A percentile compares a stretch with the other conserved stretches of the same genome.
Evolutionary conservation across 352 stramenopile genomes (phyloP).

Genomic region (Elongisporangium prolatum): DNA sequence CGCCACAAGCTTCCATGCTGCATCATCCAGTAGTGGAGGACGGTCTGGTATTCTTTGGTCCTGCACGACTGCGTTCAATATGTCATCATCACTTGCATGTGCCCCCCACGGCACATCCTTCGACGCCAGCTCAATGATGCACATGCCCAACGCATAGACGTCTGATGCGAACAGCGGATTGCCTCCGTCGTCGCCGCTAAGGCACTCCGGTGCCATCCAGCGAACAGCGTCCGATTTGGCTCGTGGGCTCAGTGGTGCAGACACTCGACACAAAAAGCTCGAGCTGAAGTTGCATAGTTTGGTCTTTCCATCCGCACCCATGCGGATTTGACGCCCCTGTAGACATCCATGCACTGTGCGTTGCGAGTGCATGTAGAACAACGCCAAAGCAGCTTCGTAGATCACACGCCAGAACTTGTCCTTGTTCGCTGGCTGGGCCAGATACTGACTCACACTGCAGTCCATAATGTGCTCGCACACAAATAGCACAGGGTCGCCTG

Average conservation of each 20-base stretch:
- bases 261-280: background rate
- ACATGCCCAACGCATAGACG: conserved; percentile 18
- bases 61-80: conserved; percentile 5
- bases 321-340: background rate
- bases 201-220: conserved; percentile 11
- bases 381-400: background rate
- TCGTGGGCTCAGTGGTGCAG: background rate
- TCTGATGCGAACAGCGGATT: conserved; percentile 3
- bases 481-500: background rate
- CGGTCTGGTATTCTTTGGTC: conserved; percentile 4
- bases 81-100: background rate
- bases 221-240: background rate
- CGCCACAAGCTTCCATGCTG: conserved; percentile 11
- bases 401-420: background rate
- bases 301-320: background rate
- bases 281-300: background rate
- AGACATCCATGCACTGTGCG: background rate
- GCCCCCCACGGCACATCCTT: conserved; percentile 7
- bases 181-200: background rate
- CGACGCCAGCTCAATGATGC: conserved; percentile 15
- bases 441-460: background rate
- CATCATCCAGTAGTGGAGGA: conserved; percentile 10
- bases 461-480: background rate
- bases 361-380: background rate
- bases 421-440: background rate